Conservation (phyloP, 1,284 basidiomycete species). For the Ceratobasidium papillatum region DNA sequence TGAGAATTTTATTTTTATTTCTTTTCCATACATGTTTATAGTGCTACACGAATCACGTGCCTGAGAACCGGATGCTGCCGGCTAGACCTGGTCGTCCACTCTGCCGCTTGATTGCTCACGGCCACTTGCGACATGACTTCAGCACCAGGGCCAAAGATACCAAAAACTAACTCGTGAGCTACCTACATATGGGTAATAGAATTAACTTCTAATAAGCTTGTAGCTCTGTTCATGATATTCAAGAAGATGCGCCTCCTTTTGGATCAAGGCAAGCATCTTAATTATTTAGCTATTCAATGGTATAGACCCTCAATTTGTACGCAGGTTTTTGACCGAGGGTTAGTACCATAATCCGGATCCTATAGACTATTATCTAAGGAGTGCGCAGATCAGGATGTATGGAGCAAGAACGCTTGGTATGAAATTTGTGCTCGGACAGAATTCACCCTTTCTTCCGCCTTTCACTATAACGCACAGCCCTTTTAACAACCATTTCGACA, state of each 20-base stretch:
- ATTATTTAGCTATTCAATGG: neutral
- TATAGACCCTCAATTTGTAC: neutral
- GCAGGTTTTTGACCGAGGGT: conserved; percentile 31
- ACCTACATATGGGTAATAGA: neutral
- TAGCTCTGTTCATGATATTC: conserved; percentile 67
- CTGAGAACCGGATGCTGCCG: neutral
- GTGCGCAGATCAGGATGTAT: conserved; percentile 41
- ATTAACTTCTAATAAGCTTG: neutral
- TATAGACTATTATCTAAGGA: neutral
- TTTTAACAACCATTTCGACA: conserved; percentile 64
- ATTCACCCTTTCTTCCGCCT: conserved; percentile 7
- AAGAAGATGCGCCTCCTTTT: conserved; percentile 65
- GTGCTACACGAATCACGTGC: neutral
- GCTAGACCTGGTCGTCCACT: neutral
- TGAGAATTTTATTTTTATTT: too few species aligned
- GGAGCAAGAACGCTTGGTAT: conserved; percentile 44
- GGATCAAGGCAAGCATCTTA: conserved; percentile 64
- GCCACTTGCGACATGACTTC: neutral
- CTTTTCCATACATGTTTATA: too few species aligned
- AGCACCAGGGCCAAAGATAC: conserved; percentile 1
- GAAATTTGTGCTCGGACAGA: conserved; percentile 7
- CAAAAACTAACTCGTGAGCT: conserved; percentile 29
- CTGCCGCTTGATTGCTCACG: too few species aligned
- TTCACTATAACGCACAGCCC: conserved; percentile 49
- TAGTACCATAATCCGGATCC: neutral